These are phyloP conservation scores for Viola pubescens DNA, from an alignment of 441 rosid species.

Conservation along the genomic window DNA sequence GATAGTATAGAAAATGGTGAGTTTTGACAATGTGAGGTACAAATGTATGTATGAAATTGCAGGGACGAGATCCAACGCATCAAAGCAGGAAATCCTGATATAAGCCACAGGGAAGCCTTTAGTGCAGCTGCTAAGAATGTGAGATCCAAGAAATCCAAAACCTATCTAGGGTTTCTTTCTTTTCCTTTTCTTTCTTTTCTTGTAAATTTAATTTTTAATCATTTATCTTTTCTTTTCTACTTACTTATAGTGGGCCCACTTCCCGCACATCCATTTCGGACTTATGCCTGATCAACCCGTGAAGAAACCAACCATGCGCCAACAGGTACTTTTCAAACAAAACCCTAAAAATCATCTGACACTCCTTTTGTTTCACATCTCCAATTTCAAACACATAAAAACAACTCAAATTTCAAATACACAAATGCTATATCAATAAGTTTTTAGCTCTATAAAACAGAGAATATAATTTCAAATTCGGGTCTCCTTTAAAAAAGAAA, in stretches of 20 bases:
- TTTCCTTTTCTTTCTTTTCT: neutral
- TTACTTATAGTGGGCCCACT: conserved; percentile 89
- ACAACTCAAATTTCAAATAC: neutral
- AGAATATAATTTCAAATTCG: too few species aligned
- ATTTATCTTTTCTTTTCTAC: neutral
- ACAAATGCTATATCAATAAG: too few species aligned
- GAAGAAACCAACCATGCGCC: conserved; percentile 74
- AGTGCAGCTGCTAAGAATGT: conserved; percentile 98
- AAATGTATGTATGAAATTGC: conserved; percentile 17
- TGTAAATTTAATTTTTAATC: neutral
- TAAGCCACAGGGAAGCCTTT: conserved; percentile 95
- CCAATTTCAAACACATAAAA: neutral
- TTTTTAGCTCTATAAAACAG: too few species aligned
- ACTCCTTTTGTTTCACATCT: neutral
- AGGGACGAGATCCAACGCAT: conserved; percentile 98
- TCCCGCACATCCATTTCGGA: conserved; percentile 96
- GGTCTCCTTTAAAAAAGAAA: neutral
- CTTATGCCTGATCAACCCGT: conserved; percentile 97
- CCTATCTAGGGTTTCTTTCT: conserved; percentile 10
- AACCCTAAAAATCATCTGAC: conserved; percentile 15
- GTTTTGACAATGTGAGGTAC: neutral
- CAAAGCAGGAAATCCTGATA: conserved; percentile 93
- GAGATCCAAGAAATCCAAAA: conserved; percentile 24
- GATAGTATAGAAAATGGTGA: too few species aligned
- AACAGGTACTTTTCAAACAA: conserved; percentile 41